These are phyloP conservation scores for Harringtonia aguacate DNA, from an alignment of 2,329 filamentous ascomycete genomes.

Conservation along the genomic window DNA sequence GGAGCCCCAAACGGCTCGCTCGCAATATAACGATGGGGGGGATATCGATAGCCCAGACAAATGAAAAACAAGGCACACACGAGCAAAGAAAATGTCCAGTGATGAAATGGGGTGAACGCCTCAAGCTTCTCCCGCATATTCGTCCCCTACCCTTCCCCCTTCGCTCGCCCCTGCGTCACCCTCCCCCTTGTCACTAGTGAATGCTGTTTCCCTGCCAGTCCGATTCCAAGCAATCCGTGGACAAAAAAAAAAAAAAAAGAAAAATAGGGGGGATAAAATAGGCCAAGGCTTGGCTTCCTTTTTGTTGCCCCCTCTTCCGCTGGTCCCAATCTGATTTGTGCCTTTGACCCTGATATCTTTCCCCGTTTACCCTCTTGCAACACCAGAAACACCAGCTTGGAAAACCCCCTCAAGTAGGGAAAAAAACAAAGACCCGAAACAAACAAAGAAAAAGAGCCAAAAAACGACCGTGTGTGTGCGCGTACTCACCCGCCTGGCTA, in stretches of 20 bases:
- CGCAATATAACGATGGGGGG: too few relatives aligned
- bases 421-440: background rate
- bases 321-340: too few relatives aligned
- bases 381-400: too few relatives aligned
- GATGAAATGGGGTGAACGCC: background rate
- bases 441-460: background rate
- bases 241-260: background rate
- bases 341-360: too few relatives aligned
- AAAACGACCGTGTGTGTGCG: background rate
- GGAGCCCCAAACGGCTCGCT: background rate
- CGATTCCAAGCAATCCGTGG: conserved; percentile 1
- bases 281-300: too few relatives aligned
- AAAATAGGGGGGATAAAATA: too few relatives aligned
- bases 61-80: background rate
- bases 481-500: too few relatives aligned
- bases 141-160: background rate
- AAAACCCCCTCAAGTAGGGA: too few relatives aligned
- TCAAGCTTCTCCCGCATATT: background rate
- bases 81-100: background rate
- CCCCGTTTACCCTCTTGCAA: too few relatives aligned
- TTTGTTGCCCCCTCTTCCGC: too few relatives aligned
- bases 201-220: background rate
- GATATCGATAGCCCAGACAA: background rate
- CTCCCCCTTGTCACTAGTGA: background rate
- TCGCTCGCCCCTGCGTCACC: background rate